phyloP scores from a whole-genome alignment of 2,329 filamentous ascomycete genomes.

The Botrytis paeoniae region DNA sequence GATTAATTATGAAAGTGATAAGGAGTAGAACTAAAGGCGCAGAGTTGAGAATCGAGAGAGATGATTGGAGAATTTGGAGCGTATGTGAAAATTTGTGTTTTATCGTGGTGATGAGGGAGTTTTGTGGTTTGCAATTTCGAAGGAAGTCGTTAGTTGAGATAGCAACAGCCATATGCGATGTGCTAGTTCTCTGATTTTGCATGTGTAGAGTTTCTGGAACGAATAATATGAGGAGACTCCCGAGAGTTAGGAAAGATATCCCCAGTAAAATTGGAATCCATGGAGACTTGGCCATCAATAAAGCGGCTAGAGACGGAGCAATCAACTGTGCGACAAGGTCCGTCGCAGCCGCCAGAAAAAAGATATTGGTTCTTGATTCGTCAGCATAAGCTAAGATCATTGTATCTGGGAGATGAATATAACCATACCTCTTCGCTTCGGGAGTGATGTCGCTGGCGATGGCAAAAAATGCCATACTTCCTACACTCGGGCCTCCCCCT shows the following conservation, averaged over 20 bases:
- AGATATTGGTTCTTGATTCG: constrained; percentile 38
- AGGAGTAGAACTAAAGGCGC: constrained; percentile 35
- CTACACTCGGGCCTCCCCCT: constrained; percentile 40
- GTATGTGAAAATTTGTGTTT: not conserved
- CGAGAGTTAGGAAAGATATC: constrained; percentile 20
- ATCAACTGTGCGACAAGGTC: constrained; percentile 39
- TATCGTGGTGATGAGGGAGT: constrained; percentile 16
- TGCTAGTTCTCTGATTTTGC: constrained; percentile 16
- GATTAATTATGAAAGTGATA: constrained; percentile 26
- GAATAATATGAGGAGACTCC: constrained; percentile 29
- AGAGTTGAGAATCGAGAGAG: constrained; percentile 31
- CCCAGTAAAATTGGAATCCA: constrained; percentile 33
- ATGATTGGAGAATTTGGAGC: not conserved
- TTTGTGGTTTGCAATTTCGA: not conserved
- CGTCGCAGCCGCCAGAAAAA: constrained; percentile 36
- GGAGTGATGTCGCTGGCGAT: constrained; percentile 41
- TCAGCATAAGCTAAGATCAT: not conserved
- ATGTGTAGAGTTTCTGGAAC: constrained; percentile 36
- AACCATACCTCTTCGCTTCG: constrained; percentile 38
- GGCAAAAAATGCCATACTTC: constrained; percentile 37
- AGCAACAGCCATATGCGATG: constrained; percentile 1
- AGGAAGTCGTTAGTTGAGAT: constrained; percentile 11
- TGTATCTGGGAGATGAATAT: not conserved
- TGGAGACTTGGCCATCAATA: constrained; percentile 38
- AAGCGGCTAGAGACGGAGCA: constrained; percentile 40